Evolutionary conservation across 495 filamentous ascomycete species (phyloP), one percentile per base, ranked within the genome.

Genomic region (Neurospora discreta): DNA sequence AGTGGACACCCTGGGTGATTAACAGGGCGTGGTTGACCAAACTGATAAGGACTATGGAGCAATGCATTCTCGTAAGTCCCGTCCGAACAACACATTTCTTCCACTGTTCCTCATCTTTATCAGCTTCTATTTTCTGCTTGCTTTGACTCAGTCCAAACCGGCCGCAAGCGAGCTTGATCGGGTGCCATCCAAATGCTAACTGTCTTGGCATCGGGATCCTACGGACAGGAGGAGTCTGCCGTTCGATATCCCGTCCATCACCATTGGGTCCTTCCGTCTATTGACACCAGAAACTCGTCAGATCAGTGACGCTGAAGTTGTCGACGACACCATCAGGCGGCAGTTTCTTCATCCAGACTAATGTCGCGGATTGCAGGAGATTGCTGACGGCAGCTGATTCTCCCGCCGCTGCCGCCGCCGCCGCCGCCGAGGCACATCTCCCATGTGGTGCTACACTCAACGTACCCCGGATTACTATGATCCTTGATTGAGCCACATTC

Each of bases 11-110:
- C 23, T 26, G n/a, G n/a, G n/a, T n/a, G 39, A 41, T 70, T 70
- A 70, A 26, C 68, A 43, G 42, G 42, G 11, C 69, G 4, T 3
- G 33, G 26, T 20, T 69, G 39, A 41, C 41, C 39, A 43, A 44
- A 70, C 69, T 70, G 69, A 70, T 70, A 70, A 70, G 69, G 43
- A 33, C 52, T 7, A 60, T 15, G 52, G 52, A 18, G 52, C 52
- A 33, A 70, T 70, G 69, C 30, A 43, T 70, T 70, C 69, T 70
- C 69, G 69, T 70, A 70, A 70, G 33, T 15, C 26, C 39, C 42
- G 36, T 13, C 13, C 13, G 20, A 3, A 36, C 68, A 8, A 39
- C 23, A 39, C 23, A 43, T 8, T 40, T 23, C 15, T 33, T 23
- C 69, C 7, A 58, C 39, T n/a, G 39, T 58, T 26, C 6, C 33